phyloP scores from a whole-genome alignment of 1,139 yeast genomes.

The Meyerozyma sp. region DNA sequence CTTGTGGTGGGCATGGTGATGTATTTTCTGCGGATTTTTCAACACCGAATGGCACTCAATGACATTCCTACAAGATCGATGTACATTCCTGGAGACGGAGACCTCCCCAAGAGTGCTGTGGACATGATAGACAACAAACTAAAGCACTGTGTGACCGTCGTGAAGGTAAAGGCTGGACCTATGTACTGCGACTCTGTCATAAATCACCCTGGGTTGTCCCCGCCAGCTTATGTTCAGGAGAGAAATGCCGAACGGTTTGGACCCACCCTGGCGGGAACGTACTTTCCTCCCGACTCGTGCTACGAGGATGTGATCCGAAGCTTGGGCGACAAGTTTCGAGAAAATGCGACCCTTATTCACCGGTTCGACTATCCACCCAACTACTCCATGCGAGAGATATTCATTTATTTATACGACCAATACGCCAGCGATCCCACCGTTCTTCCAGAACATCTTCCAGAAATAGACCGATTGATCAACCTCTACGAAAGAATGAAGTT shows the following conservation, averaged over 20 bases:
- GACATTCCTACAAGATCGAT: constrained; percentile 65
- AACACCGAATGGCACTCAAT: constrained; percentile 52
- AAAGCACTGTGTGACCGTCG: constrained; percentile 37
- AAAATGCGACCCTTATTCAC: constrained; percentile 35
- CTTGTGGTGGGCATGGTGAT: constrained; percentile 44
- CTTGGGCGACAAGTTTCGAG: constrained; percentile 47
- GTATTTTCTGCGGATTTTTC: constrained; percentile 50
- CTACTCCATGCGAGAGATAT: constrained; percentile 44
- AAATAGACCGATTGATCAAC: constrained; percentile 33
- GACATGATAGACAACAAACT: constrained; percentile 32
- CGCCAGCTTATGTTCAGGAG: constrained; percentile 35
- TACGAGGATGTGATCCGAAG: constrained; percentile 62
- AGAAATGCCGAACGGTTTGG: constrained; percentile 14
- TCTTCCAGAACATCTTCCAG: constrained; percentile 10
- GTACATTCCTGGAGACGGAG: constrained; percentile 66
- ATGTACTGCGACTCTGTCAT: constrained; percentile 31
- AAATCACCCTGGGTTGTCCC: constrained; percentile 61
- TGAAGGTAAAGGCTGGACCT: constrained; percentile 50
- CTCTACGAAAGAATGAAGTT: constrained; percentile 70
- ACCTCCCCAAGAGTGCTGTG: constrained; percentile 51
- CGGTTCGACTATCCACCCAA: constrained; percentile 33
- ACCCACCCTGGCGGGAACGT: constrained; percentile 20
- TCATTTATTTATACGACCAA: constrained; percentile 19
- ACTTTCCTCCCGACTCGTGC: constrained; percentile 51
- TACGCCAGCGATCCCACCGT: constrained; percentile 8